Evolutionary conservation across 2,329 filamentous ascomycete genomes (phyloP).

Genomic region (Fusarium liriodendri): DNA sequence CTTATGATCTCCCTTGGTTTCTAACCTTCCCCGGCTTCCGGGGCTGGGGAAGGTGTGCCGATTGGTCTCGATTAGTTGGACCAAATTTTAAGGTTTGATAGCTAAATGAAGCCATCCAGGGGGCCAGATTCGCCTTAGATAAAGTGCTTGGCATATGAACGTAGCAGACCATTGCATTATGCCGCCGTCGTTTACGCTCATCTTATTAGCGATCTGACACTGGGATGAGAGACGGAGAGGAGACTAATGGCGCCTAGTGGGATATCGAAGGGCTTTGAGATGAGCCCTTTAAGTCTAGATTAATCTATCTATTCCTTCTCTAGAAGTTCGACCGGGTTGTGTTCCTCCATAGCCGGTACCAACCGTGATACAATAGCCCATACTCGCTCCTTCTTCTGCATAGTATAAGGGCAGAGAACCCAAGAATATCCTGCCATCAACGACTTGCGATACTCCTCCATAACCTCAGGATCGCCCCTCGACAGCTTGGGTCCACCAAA

Average conservation of each 20-base stretch:
- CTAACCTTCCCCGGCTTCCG: neutral
- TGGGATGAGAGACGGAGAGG: neutral
- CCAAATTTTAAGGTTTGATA: neutral
- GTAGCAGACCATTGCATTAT: neutral
- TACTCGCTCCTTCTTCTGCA: conserved; percentile 15
- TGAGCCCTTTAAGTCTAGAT: neutral
- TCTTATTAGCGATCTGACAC: neutral
- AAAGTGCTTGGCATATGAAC: neutral
- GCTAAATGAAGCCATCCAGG: neutral
- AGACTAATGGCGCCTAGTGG: neutral
- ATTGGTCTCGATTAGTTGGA: neutral
- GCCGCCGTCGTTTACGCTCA: neutral
- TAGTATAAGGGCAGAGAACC: conserved; percentile 7
- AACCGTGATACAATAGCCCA: conserved; percentile 7
- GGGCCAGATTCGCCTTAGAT: neutral
- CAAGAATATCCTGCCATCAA: neutral
- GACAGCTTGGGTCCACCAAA: neutral
- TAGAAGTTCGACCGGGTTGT: conserved; percentile 2
- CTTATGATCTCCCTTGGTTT: neutral
- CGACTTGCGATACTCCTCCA: neutral
- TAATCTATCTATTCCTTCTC: neutral
- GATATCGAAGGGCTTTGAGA: neutral
- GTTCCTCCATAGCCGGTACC: conserved; percentile 20
- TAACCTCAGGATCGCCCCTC: neutral
- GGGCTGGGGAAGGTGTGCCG: neutral